Evolutionary conservation across 169 alveolate species (phyloP).

Genomic region (Besnoitia besnoiti): DNA sequence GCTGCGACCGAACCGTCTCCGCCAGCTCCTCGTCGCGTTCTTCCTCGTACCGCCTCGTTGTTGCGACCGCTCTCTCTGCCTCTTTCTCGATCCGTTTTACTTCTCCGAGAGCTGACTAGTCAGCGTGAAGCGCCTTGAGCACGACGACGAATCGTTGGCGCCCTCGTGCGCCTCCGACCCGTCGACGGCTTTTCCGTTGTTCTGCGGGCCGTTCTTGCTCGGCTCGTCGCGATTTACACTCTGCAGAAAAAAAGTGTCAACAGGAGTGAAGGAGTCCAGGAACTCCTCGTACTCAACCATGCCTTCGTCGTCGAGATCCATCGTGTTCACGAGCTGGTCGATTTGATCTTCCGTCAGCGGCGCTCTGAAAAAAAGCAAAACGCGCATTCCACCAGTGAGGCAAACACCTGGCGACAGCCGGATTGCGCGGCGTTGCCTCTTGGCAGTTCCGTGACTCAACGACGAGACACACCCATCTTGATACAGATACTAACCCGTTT

Average conservation of each 20-base stretch:
- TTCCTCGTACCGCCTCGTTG: neutral
- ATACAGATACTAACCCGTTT: too few species aligned
- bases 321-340: slow-evolving; percentile 71
- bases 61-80: neutral
- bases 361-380: slow-evolving; percentile 54
- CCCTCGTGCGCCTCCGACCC: neutral
- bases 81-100: neutral
- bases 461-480: neutral
- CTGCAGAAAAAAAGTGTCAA: slow-evolving; percentile 50
- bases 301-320: slow-evolving; percentile 74
- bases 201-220: neutral
- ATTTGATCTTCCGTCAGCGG: slow-evolving; percentile 80
- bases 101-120: neutral
- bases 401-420: neutral
- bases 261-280: slow-evolving; percentile 75
- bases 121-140: neutral
- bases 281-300: slow-evolving; percentile 74
- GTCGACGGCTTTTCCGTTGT: neutral
- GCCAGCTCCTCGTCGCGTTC: too few species aligned
- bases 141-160: neutral
- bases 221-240: neutral
- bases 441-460: too few species aligned
- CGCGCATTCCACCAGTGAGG: too few species aligned
- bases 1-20: too few species aligned
- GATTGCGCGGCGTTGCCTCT: too few species aligned